Percentiles rank a stretch among this genome's conserved stretches.
Evolutionary conservation across 2,329 filamentous ascomycete species (phyloP).

Genomic region (Cercospora zeina): DNA sequence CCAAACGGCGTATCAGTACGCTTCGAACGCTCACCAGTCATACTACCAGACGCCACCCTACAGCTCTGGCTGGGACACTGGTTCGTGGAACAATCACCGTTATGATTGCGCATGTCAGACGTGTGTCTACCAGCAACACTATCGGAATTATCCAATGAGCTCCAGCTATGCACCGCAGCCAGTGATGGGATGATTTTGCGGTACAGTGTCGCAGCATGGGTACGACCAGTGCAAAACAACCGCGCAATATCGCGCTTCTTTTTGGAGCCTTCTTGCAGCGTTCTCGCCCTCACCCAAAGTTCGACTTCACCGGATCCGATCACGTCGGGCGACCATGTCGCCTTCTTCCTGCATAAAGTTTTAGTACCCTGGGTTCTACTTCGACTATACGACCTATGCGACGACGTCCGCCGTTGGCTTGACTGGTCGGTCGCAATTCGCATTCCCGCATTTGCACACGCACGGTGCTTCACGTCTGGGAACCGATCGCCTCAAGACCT

Average conservation of each 20-base stretch:
- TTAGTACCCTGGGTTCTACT: slow-evolving; percentile 11
- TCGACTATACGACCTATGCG: slow-evolving; percentile 10
- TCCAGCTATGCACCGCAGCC: slow-evolving; percentile 31
- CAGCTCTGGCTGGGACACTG: slow-evolving; percentile 39
- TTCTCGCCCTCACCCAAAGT: slow-evolving; percentile 24
- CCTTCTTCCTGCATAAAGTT: slow-evolving; percentile 21
- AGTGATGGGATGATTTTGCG: slow-evolving; percentile 12
- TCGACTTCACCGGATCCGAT: slow-evolving; percentile 10
- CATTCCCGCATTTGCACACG: slow-evolving; percentile 1
- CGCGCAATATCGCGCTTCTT: background rate
- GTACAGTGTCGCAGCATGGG: background rate
- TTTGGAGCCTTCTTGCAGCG: slow-evolving; percentile 17
- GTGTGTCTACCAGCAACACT: slow-evolving; percentile 41
- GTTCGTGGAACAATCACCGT: slow-evolving; percentile 40
- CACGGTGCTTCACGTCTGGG: slow-evolving; percentile 1
- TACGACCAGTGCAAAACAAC: background rate
- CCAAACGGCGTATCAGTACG: slow-evolving; percentile 37
- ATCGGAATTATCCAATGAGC: slow-evolving; percentile 39
- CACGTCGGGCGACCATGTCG: slow-evolving; percentile 17
- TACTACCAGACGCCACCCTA: slow-evolving; percentile 38
- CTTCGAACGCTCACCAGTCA: slow-evolving; percentile 29
- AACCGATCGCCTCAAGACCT: background rate
- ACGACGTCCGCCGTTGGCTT: background rate
- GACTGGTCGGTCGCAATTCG: background rate
- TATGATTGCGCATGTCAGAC: slow-evolving; percentile 41